A percentile compares a stretch with the other conserved stretches of the same genome.
Conservation (phyloP, 1,284 basidiomycete species). For the Marasmius tenuissimus region DNA sequence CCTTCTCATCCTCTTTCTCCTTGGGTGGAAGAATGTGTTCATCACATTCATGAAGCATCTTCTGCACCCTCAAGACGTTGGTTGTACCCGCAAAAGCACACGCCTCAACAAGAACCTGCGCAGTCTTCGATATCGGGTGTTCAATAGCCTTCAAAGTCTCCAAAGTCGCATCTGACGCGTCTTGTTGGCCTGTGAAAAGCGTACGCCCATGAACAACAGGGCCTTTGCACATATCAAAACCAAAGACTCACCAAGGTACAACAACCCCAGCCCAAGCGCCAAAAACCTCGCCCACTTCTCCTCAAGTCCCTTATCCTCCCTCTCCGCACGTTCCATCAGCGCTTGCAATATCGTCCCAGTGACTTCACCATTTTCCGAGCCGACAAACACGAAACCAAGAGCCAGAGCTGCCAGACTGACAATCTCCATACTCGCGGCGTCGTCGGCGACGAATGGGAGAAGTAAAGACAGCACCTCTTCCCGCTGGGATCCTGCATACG, state of each 20-base stretch:
- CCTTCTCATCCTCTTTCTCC: conserved; percentile 46
- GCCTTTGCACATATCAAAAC: too few species aligned
- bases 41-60: conserved; percentile 91
- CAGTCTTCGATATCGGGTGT: conserved; percentile 89
- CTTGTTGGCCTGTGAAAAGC: conserved; percentile 74
- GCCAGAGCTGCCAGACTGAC: conserved; percentile 85
- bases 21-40: conserved; percentile 80
- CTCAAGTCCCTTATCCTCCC: conserved; percentile 73
- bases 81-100: conserved; percentile 96
- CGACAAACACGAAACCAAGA: conserved; percentile 94
- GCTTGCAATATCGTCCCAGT: conserved; percentile 89
- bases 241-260: conserved; percentile 80
- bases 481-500: conserved; percentile 91
- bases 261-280: conserved; percentile 85
- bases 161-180: conserved; percentile 91
- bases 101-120: conserved; percentile 91
- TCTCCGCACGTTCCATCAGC: conserved; percentile 86
- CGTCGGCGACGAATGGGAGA: conserved; percentile 82
- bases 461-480: conserved; percentile 83
- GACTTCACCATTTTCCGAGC: conserved; percentile 93
- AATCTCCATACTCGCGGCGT: conserved; percentile 86
- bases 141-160: conserved; percentile 96
- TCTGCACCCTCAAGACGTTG: conserved; percentile 93
- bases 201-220: too few species aligned
- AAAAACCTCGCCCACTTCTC: conserved; percentile 96